Evolutionary conservation across 2,329 filamentous ascomycete genomes (phyloP).

Genomic region (Aspergillus amoenus): DNA sequence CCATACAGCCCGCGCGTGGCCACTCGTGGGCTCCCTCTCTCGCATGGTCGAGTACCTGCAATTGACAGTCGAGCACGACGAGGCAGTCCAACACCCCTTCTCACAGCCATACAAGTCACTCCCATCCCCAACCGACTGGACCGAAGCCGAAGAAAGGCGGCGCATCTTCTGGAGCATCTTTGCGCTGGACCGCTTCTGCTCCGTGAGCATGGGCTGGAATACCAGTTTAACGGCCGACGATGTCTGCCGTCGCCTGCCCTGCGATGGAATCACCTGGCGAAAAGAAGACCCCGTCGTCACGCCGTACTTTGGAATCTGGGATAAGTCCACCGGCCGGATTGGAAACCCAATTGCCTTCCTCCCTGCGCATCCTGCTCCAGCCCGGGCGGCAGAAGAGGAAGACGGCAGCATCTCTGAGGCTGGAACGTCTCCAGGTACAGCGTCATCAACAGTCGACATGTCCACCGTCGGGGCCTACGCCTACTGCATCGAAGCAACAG

Average conservation of each 20-base stretch:
- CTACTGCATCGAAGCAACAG: constrained; percentile 50
- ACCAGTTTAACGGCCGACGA: constrained; percentile 38
- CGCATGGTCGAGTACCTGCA: constrained; percentile 40
- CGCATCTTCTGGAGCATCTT: constrained; percentile 46
- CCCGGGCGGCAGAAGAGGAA: background rate
- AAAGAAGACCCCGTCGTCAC: constrained; percentile 41
- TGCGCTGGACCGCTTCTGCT: constrained; percentile 39
- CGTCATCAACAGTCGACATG: constrained; percentile 30
- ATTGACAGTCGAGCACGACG: constrained; percentile 35
- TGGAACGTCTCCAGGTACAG: constrained; percentile 8
- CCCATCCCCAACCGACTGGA: constrained; percentile 32
- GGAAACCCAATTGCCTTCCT: constrained; percentile 43
- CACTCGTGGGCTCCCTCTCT: constrained; percentile 38
- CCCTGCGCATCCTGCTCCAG: constrained; percentile 21
- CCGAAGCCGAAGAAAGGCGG: constrained; percentile 40
- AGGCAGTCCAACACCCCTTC: constrained; percentile 22
- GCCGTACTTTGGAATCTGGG: constrained; percentile 49
- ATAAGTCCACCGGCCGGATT: constrained; percentile 40
- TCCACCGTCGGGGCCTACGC: constrained; percentile 48
- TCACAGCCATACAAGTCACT: constrained; percentile 30
- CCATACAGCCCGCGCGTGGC: constrained; percentile 33
- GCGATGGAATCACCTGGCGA: constrained; percentile 46
- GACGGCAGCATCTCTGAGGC: background rate
- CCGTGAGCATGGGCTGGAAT: constrained; percentile 40
- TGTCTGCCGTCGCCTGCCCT: constrained; percentile 40